Evolutionary conservation across 2,329 filamentous ascomycete species (phyloP).

Genomic region (Xylaria sp.): DNA sequence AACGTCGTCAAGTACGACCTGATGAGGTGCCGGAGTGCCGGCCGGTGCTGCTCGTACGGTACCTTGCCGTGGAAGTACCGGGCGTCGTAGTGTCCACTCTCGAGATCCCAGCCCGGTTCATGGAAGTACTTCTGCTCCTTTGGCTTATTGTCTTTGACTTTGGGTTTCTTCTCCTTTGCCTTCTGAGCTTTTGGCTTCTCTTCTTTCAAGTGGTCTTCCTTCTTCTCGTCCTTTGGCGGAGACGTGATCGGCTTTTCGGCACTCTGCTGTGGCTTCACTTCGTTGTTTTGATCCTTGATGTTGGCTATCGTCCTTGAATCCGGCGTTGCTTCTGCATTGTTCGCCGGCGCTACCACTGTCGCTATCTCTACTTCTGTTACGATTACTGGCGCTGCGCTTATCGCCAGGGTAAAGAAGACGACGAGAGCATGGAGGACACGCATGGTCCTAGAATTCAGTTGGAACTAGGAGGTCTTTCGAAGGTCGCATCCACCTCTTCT

Average conservation of each 20-base stretch:
- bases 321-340: neutral
- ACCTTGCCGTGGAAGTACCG: slow-evolving; percentile 75
- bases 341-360: slow-evolving; percentile 9
- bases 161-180: neutral
- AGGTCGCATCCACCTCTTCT: neutral
- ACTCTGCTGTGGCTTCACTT: neutral
- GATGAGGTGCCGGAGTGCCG: slow-evolving; percentile 75
- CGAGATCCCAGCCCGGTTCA: slow-evolving; percentile 69
- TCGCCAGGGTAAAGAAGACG: slow-evolving; percentile 16
- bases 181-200: neutral
- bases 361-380: slow-evolving; percentile 22
- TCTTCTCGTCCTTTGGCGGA: neutral
- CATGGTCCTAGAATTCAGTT: slow-evolving; percentile 18
- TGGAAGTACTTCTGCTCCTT: slow-evolving; percentile 68
- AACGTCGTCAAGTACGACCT: slow-evolving; percentile 79
- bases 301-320: neutral
- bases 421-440: slow-evolving; percentile 18
- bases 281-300: neutral
- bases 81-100: slow-evolving; percentile 77
- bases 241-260: neutral
- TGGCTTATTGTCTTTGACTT: slow-evolving; percentile 10
- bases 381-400: slow-evolving; percentile 19
- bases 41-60: slow-evolving; percentile 72
- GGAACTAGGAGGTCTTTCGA: neutral
- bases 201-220: neutral